Percentiles rank a stretch among this genome's conserved stretches.
phyloP scores from a whole-genome alignment of 345 rosid genomes.

The Brassica carinata region DNA sequence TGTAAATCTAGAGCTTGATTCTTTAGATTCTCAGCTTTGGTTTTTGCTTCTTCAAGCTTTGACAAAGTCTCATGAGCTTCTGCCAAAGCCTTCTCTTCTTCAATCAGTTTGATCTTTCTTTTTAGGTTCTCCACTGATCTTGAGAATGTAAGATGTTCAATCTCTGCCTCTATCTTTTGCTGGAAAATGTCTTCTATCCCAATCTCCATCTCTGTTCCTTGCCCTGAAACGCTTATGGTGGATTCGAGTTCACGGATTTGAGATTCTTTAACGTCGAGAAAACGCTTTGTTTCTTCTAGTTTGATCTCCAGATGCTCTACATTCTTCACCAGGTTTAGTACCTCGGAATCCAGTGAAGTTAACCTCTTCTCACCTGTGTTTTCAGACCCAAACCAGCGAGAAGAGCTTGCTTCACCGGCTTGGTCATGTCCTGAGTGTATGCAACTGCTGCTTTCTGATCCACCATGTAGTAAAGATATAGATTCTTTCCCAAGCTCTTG shows the following conservation, averaged over 20 bases:
- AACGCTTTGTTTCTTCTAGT: conserved; percentile 51
- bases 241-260: conserved; percentile 60
- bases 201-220: conserved; percentile 53
- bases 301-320: conserved; percentile 52
- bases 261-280: conserved; percentile 52
- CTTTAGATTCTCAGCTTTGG: conserved; percentile 50
- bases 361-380: conserved; percentile 33
- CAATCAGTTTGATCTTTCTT: conserved; percentile 36
- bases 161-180: conserved; percentile 81
- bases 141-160: conserved; percentile 58
- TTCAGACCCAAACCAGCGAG: conserved; percentile 43
- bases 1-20: conserved; percentile 59
- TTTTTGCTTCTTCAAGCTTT: conserved; percentile 55
- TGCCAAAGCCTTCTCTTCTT: conserved; percentile 50
- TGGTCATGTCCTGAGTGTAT: conserved; percentile 13
- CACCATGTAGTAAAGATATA: conserved; percentile 29
- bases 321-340: conserved; percentile 50
- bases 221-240: conserved; percentile 34
- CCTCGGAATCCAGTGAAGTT: conserved; percentile 48
- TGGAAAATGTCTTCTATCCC: conserved; percentile 58
- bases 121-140: conserved; percentile 50
- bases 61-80: conserved; percentile 44
- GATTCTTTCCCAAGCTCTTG: conserved; percentile 58
- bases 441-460: conserved; percentile 39
- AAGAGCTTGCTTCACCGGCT: conserved; percentile 34